A percentile compares a stretch with the other conserved stretches of the same genome.
Evolutionary conservation across 768 basidiomycete genomes (phyloP).

Genomic region (Chalciporus piperatus): DNA sequence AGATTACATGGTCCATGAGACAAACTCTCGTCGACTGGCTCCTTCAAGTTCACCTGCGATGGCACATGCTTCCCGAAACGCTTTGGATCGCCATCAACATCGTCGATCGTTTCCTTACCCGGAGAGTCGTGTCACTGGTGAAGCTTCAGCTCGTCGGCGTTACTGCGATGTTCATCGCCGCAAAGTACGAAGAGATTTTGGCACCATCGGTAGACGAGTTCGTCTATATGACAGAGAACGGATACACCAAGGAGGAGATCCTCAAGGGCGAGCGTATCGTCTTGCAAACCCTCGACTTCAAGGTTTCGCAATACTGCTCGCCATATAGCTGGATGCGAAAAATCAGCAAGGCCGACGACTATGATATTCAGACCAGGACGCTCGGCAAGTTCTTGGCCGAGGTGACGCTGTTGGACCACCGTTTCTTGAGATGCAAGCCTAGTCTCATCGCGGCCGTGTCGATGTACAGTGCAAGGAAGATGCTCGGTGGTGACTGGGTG

Average conservation of each 20-base stretch:
- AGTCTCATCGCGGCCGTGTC: constrained; percentile 92
- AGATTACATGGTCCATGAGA: constrained; percentile 93
- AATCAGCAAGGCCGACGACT: constrained; percentile 98
- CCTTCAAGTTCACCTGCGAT: constrained; percentile 93
- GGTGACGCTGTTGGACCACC: constrained; percentile 88
- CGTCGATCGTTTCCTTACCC: constrained; percentile 87
- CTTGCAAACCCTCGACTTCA: constrained; percentile 92
- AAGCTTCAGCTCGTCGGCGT: constrained; percentile 97
- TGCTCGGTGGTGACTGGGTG: constrained; percentile 97
- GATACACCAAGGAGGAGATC: constrained; percentile 92
- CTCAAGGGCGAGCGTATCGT: constrained; percentile 97
- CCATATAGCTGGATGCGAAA: constrained; percentile 99
- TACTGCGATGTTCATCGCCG: constrained; percentile 98
- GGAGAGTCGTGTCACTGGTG: constrained; percentile 81
- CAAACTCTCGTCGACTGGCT: constrained; percentile 98
- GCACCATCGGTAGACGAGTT: constrained; percentile 98
- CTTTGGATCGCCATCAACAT: constrained; percentile 99
- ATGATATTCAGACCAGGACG: constrained; percentile 96
- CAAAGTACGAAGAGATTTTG: constrained; percentile 98
- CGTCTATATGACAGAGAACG: constrained; percentile 96
- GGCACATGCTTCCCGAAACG: constrained; percentile 99
- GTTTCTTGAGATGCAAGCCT: constrained; percentile 91
- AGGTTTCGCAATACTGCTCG: constrained; percentile 95
- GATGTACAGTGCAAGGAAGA: constrained; percentile 93
- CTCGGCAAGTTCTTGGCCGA: constrained; percentile 97